phyloP scores from a whole-genome alignment of 1,284 basidiomycete species.

The Pascua guehoae region DNA sequence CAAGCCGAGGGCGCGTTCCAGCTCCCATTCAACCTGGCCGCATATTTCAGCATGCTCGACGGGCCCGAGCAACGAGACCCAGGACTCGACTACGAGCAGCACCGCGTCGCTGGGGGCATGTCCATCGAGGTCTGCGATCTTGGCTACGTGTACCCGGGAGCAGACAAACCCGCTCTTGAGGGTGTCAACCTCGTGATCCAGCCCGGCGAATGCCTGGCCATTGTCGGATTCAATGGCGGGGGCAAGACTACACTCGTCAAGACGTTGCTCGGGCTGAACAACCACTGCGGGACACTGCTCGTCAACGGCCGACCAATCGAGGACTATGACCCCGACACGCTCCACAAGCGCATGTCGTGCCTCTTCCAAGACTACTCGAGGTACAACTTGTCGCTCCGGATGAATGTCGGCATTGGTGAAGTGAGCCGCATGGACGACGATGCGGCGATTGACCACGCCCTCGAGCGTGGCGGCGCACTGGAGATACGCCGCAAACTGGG shows the following conservation, averaged over 20 bases:
- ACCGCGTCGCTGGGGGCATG: slow-evolving; percentile 53
- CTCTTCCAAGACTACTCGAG: slow-evolving; percentile 78
- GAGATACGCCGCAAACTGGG: slow-evolving; percentile 21
- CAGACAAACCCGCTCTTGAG: slow-evolving; percentile 60
- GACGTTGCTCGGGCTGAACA: slow-evolving; percentile 66
- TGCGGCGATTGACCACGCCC: slow-evolving; percentile 58
- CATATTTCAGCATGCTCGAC: slow-evolving; percentile 68
- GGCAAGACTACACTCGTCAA: slow-evolving; percentile 75
- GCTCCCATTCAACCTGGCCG: slow-evolving; percentile 73
- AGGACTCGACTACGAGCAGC: slow-evolving; percentile 25
- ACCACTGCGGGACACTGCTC: slow-evolving; percentile 58
- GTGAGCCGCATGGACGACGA: slow-evolving; percentile 47
- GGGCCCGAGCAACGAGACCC: slow-evolving; percentile 53
- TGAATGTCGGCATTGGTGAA: slow-evolving; percentile 73
- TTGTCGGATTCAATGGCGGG: slow-evolving; percentile 61
- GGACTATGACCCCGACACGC: slow-evolving; percentile 60
- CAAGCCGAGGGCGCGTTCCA: slow-evolving; percentile 63
- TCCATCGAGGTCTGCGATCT: slow-evolving; percentile 67
- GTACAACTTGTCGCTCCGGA: slow-evolving; percentile 66
- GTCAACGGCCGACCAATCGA: slow-evolving; percentile 67
- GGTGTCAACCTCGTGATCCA: slow-evolving; percentile 65
- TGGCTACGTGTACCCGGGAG: slow-evolving; percentile 71
- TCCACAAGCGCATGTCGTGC: slow-evolving; percentile 67
- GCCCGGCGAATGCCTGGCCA: slow-evolving; percentile 71
- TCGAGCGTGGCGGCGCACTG: slow-evolving; percentile 64